Percentiles rank a stretch among this genome's conserved stretches.
These are phyloP conservation scores for Alternaria gaisen DNA, from an alignment of 2,329 filamentous ascomycete genomes.

Conservation along the genomic window DNA sequence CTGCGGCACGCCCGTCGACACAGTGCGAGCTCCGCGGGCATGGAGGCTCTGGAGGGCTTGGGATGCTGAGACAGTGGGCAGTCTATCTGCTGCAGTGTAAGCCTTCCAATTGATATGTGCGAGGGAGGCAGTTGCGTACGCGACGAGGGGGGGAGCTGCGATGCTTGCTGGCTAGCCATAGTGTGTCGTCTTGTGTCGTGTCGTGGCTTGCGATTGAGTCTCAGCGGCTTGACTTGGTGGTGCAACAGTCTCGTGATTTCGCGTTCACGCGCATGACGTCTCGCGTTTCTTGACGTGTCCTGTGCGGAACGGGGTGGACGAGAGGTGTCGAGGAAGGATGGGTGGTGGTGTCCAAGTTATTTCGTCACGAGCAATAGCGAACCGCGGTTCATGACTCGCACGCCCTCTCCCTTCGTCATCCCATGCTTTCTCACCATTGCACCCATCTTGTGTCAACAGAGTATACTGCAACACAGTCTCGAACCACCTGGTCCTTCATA, in stretches of 20 bases:
- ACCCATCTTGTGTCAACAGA: background rate
- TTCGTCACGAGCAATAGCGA: conserved; percentile 33
- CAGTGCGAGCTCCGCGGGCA: conserved; percentile 57
- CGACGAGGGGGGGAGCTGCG: conserved; percentile 44
- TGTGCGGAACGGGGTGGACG: conserved; percentile 9
- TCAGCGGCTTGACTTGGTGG: conserved; percentile 9
- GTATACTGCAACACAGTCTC: too few relatives aligned
- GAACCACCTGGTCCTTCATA: conserved; percentile 2
- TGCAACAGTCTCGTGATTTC: conserved; percentile 33
- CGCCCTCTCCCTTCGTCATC: conserved; percentile 18
- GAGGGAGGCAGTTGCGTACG: conserved; percentile 41
- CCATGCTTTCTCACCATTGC: background rate
- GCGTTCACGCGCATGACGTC: conserved; percentile 26
- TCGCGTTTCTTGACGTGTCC: conserved; percentile 14
- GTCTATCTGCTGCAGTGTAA: conserved; percentile 65
- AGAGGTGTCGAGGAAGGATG: background rate
- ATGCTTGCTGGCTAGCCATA: conserved; percentile 44
- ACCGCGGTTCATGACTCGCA: conserved; percentile 35
- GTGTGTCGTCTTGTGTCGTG: conserved; percentile 28
- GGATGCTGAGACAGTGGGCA: conserved; percentile 79
- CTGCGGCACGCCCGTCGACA: conserved; percentile 58
- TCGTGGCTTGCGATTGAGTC: conserved; percentile 7
- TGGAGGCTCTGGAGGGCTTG: conserved; percentile 72
- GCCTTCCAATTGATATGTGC: conserved; percentile 5
- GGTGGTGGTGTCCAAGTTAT: conserved; percentile 22